A percentile compares a stretch with the other conserved stretches of the same genome.
These are phyloP conservation scores for Orbilia blumenaviensis DNA, from an alignment of 2,329 filamentous ascomycete species.

Conservation along the genomic window DNA sequence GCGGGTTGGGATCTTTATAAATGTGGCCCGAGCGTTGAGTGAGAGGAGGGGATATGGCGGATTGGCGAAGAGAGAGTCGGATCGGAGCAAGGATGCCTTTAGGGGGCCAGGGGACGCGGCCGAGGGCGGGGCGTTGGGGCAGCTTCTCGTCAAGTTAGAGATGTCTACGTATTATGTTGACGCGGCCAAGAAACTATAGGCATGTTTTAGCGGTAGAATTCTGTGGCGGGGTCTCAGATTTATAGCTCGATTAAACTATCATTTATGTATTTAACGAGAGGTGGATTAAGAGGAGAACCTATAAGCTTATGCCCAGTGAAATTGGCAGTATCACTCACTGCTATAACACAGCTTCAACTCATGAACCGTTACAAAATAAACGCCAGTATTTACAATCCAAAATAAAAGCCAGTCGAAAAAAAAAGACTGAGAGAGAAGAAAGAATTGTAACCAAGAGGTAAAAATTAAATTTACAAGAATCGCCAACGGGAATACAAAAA, in stretches of 20 bases:
- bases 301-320: constrained; percentile 11
- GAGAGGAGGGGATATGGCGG: constrained; percentile 69
- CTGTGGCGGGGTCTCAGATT: neutral
- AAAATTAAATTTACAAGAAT: too few species aligned
- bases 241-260: neutral
- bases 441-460: neutral
- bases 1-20: constrained; percentile 78
- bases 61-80: constrained; percentile 59
- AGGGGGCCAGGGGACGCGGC: constrained; percentile 58
- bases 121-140: constrained; percentile 71
- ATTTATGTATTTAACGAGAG: neutral
- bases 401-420: neutral
- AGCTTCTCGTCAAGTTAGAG: constrained; percentile 75
- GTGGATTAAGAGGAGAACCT: neutral
- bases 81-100: constrained; percentile 60
- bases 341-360: neutral
- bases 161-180: constrained; percentile 63
- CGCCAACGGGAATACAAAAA: neutral
- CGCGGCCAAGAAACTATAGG: constrained; percentile 43
- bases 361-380: neutral
- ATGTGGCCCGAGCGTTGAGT: constrained; percentile 73
- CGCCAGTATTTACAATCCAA: neutral
- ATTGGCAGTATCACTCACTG: constrained; percentile 4
- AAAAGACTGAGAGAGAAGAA: neutral
- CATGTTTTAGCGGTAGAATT: neutral